These are phyloP conservation scores for Esteya vermicola DNA, from an alignment of 2,329 filamentous ascomycete species.

Conservation along the genomic window DNA sequence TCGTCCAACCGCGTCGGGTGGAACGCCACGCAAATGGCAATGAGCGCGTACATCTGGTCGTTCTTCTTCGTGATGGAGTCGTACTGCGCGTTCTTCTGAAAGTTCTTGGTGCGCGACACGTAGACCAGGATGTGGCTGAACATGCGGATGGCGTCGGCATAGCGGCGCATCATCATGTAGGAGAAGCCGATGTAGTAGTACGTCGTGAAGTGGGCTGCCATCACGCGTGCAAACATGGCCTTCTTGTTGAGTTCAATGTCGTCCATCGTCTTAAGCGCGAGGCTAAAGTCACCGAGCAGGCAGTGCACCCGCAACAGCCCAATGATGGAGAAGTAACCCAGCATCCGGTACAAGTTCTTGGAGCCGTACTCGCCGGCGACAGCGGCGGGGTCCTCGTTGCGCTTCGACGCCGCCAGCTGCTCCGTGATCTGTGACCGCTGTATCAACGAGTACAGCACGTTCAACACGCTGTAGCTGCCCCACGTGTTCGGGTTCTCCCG, in stretches of 20 bases:
- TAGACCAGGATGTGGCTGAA: slow-evolving; percentile 99
- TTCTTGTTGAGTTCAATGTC: slow-evolving; percentile 99
- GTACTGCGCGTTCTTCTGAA: slow-evolving; percentile 98
- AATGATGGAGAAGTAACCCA: slow-evolving; percentile 99
- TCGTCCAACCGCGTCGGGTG: slow-evolving; percentile 94
- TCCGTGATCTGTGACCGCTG: slow-evolving; percentile 97
- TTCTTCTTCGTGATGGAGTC: slow-evolving; percentile 99
- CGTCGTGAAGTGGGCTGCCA: slow-evolving; percentile 98
- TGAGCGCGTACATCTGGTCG: slow-evolving; percentile 98
- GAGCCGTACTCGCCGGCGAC: slow-evolving; percentile 93
- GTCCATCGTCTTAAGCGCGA: slow-evolving; percentile 96
- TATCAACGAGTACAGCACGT: slow-evolving; percentile 97
- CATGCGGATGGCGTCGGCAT: slow-evolving; percentile 98
- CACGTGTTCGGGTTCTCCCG: slow-evolving; percentile 97
- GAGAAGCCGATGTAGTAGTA: slow-evolving; percentile 99
- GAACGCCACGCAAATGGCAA: slow-evolving; percentile 97
- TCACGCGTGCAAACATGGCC: slow-evolving; percentile 98
- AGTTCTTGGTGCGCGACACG: slow-evolving; percentile 98
- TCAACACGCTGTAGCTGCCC: slow-evolving; percentile 98
- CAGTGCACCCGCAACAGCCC: slow-evolving; percentile 92
- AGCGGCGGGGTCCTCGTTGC: slow-evolving; percentile 73
- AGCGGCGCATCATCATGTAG: slow-evolving; percentile 99
- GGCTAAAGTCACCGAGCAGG: slow-evolving; percentile 91
- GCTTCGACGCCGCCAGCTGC: slow-evolving; percentile 88
- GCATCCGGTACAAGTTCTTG: slow-evolving; percentile 91